phyloP scores from a whole-genome alignment of 1,284 basidiomycete species.

The Hymenochaete sp. region DNA sequence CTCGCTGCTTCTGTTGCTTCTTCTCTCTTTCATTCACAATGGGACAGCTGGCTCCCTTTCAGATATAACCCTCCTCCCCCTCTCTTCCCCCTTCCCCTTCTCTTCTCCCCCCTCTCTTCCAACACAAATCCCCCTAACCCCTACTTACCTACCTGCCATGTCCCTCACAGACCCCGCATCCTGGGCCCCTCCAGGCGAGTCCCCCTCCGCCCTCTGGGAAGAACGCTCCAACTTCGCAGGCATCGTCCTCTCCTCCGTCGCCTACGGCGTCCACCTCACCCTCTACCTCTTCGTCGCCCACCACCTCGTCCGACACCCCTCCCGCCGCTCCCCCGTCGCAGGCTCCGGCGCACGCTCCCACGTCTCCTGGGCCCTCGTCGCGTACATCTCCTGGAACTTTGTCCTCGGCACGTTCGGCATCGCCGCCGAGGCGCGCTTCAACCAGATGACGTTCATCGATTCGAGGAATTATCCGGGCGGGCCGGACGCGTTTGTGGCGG shows the following conservation, averaged over 20 bases:
- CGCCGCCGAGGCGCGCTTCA: slow-evolving; percentile 11
- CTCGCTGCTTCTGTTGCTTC: no score
- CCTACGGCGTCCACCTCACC: slow-evolving; percentile 17
- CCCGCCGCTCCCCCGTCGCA: slow-evolving; percentile 1
- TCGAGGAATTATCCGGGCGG: slow-evolving; percentile 15
- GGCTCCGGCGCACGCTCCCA: neutral
- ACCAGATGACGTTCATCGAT: slow-evolving; percentile 15
- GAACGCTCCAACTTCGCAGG: slow-evolving; percentile 17
- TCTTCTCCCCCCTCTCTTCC: neutral
- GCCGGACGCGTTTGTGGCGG: slow-evolving; percentile 10
- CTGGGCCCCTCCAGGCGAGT: slow-evolving; percentile 16
- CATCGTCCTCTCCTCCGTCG: slow-evolving; percentile 13
- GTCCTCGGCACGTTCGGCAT: slow-evolving; percentile 15
- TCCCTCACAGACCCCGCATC: slow-evolving; percentile 1
- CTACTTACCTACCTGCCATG: neutral
- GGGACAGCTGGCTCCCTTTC: no score
- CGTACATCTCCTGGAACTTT: slow-evolving; percentile 17
- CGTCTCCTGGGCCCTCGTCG: slow-evolving; percentile 13
- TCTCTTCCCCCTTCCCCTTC: neutral
- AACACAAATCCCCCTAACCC: neutral
- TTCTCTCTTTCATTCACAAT: no score
- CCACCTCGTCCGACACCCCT: slow-evolving; percentile 12
- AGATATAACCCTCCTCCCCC: neutral
- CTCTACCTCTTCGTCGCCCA: slow-evolving; percentile 16
- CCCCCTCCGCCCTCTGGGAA: slow-evolving; percentile 13